Base-by-base conservation (phyloP, 2,329 filamentous ascomycete species). In the Fusarium tricinctum region DNA sequence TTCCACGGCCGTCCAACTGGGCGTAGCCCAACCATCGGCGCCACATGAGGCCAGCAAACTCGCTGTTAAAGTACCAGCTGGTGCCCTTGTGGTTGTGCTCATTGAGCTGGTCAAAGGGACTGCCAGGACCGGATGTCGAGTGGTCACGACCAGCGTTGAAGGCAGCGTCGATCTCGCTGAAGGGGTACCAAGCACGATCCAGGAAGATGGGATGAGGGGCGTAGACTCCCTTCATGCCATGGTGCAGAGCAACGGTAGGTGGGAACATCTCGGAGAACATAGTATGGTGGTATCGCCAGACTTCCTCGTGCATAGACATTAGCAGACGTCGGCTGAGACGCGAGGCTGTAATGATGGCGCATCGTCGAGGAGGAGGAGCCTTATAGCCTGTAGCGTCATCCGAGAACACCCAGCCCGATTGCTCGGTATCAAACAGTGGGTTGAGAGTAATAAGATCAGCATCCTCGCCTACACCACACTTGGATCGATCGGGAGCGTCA, bases 201-300 rank as follows among this genome's bases (percentile, higher is more conserved):
- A 93, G 81, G 78, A 89, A 96, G 45, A 96, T 88, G 0, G 93
- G 92, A 68, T 97, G 93, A 0, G 93, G 93, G 1, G 91, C 92
- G 73, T 90, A 92, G 1, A 92, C 89, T 22, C 91, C 92, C 79
- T 94, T 94, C 73, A 93, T 83, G 2, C 92, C 91, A 73, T 92
- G 91, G 70, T 93, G 91, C 7, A 94, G 81, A 0, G 91, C 90
- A 74, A 89, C 85, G 1, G 85, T 87, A 0, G 90, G 85, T 3
- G 91, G 91, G 79, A 91, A 93, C 92, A 94, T 94, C 78, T 94
- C 92, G 26, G 86, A 88, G 76, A 92, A 94, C 90, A 90, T 93
- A 77, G 83, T 89, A 77, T 89, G 91, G 66, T 88, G 88, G 71
- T 87, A 83, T 28, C 85, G 83, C 78, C 83, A 89, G 45, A 89